phyloP scores from a whole-genome alignment of 331 rosid genomes.

The Cydonia oblonga region DNA sequence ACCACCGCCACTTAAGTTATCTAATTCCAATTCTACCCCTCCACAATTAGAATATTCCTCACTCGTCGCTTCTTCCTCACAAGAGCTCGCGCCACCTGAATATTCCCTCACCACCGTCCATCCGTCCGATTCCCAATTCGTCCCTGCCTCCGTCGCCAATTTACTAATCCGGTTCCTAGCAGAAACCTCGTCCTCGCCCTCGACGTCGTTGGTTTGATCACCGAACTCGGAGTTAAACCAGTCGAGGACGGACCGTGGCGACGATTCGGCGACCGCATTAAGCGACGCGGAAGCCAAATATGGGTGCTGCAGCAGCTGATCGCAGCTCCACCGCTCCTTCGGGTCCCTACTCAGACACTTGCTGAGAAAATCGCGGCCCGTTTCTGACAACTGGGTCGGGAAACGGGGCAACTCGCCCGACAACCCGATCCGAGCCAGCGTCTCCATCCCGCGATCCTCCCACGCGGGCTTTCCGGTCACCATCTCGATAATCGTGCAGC shows the following conservation, averaged over 20 bases:
- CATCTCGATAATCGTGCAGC: slow-evolving; percentile 86
- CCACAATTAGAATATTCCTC: slow-evolving; percentile 10
- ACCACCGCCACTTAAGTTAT: not conserved
- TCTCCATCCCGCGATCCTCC: slow-evolving; percentile 51
- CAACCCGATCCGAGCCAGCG: slow-evolving; percentile 54
- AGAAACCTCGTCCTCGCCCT: not conserved
- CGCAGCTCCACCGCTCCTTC: slow-evolving; percentile 66
- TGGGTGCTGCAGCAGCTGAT: slow-evolving; percentile 79
- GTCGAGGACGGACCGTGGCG: slow-evolving; percentile 83
- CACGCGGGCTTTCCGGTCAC: slow-evolving; percentile 67
- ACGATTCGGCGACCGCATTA: slow-evolving; percentile 20
- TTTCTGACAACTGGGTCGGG: slow-evolving; percentile 44
- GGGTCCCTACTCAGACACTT: slow-evolving; percentile 55
- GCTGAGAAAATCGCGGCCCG: slow-evolving; percentile 52
- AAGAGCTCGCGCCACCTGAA: not conserved
- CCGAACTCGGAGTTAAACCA: slow-evolving; percentile 40
- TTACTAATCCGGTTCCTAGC: slow-evolving; percentile 34
- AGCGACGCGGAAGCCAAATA: slow-evolving; percentile 26
- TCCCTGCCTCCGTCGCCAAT: slow-evolving; percentile 34
- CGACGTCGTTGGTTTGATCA: not conserved
- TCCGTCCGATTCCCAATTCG: slow-evolving; percentile 57
- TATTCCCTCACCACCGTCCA: slow-evolving; percentile 52
- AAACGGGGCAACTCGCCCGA: slow-evolving; percentile 46
- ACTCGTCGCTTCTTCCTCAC: slow-evolving; percentile 17
- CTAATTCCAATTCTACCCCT: slow-evolving; percentile 5